These are phyloP conservation scores for Kwoniella sp. DNA, from an alignment of 768 basidiomycete species.

Conservation along the genomic window DNA sequence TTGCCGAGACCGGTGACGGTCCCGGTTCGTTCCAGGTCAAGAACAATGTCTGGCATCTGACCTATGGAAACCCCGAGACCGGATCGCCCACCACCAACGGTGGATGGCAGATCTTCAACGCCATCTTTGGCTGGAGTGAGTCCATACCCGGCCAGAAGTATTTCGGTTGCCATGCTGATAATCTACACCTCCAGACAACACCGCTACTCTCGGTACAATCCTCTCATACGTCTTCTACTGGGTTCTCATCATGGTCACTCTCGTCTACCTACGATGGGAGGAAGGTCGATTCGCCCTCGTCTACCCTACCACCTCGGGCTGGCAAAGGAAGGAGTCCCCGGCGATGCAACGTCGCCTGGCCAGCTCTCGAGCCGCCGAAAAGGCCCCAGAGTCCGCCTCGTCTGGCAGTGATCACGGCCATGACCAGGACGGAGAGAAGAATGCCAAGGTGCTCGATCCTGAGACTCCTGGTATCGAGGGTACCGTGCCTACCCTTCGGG, in stretches of 20 bases:
- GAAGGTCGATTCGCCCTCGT: conserved; percentile 50
- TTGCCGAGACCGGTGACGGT: conserved; percentile 57
- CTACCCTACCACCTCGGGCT: background rate
- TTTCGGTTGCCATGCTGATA: too few relatives aligned
- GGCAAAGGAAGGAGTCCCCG: conserved; percentile 3
- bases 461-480: background rate
- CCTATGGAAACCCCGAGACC: conserved; percentile 48
- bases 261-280: conserved; percentile 57
- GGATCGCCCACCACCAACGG: conserved; percentile 31
- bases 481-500: background rate
- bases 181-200: conserved; percentile 56
- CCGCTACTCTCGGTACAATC: conserved; percentile 71
- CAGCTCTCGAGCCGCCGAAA: background rate
- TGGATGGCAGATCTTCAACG: conserved; percentile 62
- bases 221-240: conserved; percentile 90
- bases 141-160: background rate
- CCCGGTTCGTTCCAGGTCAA: conserved; percentile 78
- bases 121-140: conserved; percentile 54
- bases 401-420: background rate
- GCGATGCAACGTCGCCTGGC: conserved; percentile 1
- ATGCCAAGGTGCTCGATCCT: background rate
- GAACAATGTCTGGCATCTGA: conserved; percentile 67
- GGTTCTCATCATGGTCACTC: conserved; percentile 67
- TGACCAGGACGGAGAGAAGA: background rate
- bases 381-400: background rate